Base-by-base conservation (phyloP, 2,329 filamentous ascomycete genomes). In the Aspergillus udagawae region DNA sequence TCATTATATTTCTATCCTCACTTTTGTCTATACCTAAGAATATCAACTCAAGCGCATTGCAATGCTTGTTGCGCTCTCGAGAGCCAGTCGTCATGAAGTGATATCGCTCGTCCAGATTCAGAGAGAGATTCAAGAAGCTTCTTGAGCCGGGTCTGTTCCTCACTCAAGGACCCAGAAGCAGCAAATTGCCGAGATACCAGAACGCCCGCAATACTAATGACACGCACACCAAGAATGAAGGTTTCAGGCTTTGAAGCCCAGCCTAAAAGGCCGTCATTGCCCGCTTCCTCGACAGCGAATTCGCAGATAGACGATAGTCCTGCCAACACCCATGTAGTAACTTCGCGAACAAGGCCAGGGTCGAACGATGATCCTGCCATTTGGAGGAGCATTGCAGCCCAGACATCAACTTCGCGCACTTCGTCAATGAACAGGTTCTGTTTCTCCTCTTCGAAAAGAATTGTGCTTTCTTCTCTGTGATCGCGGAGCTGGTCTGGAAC, bases 361-460 rank as follows among this genome's bases (percentile, higher is more conserved):
- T 67, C 56, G 2, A 73, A 65, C 3, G 69, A 59, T 8, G 50
- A 23, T n/a, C 58, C 47, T 3, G 63, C 58, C 3, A 80, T 56
- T 0, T 63, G 58, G 5, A 64, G 60, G 29, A 89, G 75, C 2
- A 84, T 76, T 17, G 71, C 72, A 0, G 81, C 75, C 91, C 92
- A 97, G n/a, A 85, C 71, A 20, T 80, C 75, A 3, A 86, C 80
- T 71, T 97, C 92, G 50, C 86, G 81, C 5, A 91, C 84, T 64
- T 92, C 87, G 70, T 97, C 93, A 51, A 93, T 79, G 72, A 91
- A 97, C n/a, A 97, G 81, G 70, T 99, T 99, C 70, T 96, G 92
- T 71, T 95, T 92, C 74, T 99, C 94, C 55, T 91, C 82, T 0
- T 84, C 87, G 70, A 99, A 99, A 0, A 99, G 82, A 60, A 72